Evolutionary conservation across 1,284 basidiomycete species (phyloP).

Genomic region (Rhodotorula glutinis): DNA sequence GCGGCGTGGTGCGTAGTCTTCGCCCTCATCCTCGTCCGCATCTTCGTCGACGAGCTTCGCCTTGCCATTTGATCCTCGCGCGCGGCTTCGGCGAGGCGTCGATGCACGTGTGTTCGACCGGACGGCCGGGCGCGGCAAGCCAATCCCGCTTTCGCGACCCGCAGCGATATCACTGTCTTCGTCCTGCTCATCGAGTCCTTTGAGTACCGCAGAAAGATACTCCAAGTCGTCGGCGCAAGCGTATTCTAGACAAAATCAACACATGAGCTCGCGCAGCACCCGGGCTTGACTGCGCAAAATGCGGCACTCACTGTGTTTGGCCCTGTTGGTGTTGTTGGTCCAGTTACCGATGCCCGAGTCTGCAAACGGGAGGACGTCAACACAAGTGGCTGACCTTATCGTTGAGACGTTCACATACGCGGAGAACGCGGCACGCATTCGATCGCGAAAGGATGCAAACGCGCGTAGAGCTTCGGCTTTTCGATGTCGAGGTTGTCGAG

Average conservation of each 20-base stretch:
- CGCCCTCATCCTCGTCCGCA: neutral
- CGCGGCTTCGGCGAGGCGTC: too few species aligned
- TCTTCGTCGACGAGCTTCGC: neutral
- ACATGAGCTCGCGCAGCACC: neutral
- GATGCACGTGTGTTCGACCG: too few species aligned
- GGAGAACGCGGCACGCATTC: neutral
- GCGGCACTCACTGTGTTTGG: neutral
- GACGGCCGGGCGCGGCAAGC: neutral
- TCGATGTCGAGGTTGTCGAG: too few species aligned
- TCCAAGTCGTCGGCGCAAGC: neutral
- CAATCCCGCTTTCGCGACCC: too few species aligned
- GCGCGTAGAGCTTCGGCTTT: neutral
- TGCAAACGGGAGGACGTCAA: too few species aligned
- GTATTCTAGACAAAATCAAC: neutral
- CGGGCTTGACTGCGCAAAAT: neutral
- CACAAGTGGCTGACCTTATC: too few species aligned
- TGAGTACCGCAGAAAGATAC: neutral
- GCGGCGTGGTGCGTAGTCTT: neutral
- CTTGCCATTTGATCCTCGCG: too few species aligned
- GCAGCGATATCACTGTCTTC: constrained; percentile 2
- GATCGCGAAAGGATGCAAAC: neutral
- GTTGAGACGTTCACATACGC: neutral
- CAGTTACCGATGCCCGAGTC: too few species aligned
- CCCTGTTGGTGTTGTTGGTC: too few species aligned
- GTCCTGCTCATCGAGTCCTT: constrained; percentile 7